phyloP scores from a whole-genome alignment of 1,284 basidiomycete species.

The Austroboletus rostrupii region DNA sequence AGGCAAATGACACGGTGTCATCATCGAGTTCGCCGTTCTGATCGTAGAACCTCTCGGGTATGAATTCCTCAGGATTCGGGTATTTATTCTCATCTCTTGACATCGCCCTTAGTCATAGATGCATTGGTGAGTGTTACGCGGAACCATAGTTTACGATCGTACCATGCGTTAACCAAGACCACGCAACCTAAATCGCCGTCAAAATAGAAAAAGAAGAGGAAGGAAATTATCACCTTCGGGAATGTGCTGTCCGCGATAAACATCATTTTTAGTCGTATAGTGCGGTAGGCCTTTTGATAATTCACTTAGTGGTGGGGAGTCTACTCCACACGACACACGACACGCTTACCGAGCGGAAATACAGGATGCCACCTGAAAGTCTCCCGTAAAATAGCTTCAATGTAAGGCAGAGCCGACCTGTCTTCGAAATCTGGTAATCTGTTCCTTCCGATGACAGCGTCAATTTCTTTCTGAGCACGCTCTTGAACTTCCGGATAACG shows the following conservation, averaged over 20 bases:
- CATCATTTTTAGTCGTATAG: constrained; percentile 21
- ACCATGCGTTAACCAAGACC: constrained; percentile 31
- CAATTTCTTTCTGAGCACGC: constrained; percentile 41
- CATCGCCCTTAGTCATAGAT: constrained; percentile 27
- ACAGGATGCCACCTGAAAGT: constrained; percentile 35
- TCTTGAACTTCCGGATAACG: constrained; percentile 36
- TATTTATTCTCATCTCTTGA: constrained; percentile 27
- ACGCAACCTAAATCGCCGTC: constrained; percentile 25
- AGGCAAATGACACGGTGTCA: constrained; percentile 23
- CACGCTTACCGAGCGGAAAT: constrained; percentile 26
- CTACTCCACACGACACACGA: neutral
- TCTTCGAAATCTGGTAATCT: constrained; percentile 42
- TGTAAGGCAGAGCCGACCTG: constrained; percentile 35
- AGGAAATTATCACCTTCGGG: constrained; percentile 20
- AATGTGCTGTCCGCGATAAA: constrained; percentile 26
- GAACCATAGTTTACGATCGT: neutral
- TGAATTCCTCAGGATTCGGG: constrained; percentile 24
- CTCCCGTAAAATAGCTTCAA: constrained; percentile 40
- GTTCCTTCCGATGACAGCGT: constrained; percentile 34
- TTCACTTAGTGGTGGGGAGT: neutral
- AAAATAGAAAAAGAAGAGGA: constrained; percentile 2
- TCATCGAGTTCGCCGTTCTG: constrained; percentile 24
- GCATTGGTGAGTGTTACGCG: constrained; percentile 5
- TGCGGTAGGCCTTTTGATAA: constrained; percentile 25
- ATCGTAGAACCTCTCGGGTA: constrained; percentile 29